These are phyloP conservation scores for Blumeria hordei DNA, from an alignment of 2,329 filamentous ascomycete species.

Conservation along the genomic window DNA sequence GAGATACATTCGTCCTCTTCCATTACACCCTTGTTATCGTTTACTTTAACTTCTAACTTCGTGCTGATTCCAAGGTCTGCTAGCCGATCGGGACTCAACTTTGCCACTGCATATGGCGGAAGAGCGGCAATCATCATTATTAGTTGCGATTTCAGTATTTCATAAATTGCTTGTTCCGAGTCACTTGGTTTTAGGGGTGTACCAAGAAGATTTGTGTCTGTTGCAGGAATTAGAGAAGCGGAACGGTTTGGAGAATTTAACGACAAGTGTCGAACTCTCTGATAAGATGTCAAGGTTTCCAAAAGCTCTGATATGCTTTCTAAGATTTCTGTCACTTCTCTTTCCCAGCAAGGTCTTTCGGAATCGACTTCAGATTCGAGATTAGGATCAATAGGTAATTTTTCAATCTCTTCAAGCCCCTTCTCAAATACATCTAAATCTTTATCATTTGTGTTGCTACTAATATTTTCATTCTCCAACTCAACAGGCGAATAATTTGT, in stretches of 20 bases:
- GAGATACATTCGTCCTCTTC: slow-evolving; percentile 24
- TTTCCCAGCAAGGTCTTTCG: slow-evolving; percentile 28
- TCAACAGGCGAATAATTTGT: slow-evolving; percentile 2
- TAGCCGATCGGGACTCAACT: slow-evolving; percentile 28
- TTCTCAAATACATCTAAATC: slow-evolving; percentile 21
- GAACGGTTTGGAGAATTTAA: slow-evolving; percentile 37
- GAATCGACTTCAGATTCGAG: slow-evolving; percentile 19
- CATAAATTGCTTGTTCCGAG: slow-evolving; percentile 26
- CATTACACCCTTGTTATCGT: slow-evolving; percentile 25
- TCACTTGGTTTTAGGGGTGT: slow-evolving; percentile 39
- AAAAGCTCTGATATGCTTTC: slow-evolving; percentile 52
- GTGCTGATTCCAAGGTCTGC: slow-evolving; percentile 28
- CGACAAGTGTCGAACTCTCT: slow-evolving; percentile 52
- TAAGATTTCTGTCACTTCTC: slow-evolving; percentile 44
- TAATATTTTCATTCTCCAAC: slow-evolving; percentile 1
- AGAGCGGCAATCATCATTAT: slow-evolving; percentile 25
- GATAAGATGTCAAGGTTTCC: slow-evolving; percentile 53
- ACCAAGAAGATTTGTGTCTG: slow-evolving; percentile 27
- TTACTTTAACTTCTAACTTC: slow-evolving; percentile 23
- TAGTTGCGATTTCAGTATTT: slow-evolving; percentile 26
- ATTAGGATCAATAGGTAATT: slow-evolving; percentile 30
- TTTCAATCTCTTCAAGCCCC: slow-evolving; percentile 33
- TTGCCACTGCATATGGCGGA: slow-evolving; percentile 31
- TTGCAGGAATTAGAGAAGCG: slow-evolving; percentile 38
- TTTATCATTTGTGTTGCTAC: slow-evolving; percentile 8